phyloP scores from a whole-genome alignment of 2,329 filamentous ascomycete genomes.

The Aspergillus nomiae region DNA sequence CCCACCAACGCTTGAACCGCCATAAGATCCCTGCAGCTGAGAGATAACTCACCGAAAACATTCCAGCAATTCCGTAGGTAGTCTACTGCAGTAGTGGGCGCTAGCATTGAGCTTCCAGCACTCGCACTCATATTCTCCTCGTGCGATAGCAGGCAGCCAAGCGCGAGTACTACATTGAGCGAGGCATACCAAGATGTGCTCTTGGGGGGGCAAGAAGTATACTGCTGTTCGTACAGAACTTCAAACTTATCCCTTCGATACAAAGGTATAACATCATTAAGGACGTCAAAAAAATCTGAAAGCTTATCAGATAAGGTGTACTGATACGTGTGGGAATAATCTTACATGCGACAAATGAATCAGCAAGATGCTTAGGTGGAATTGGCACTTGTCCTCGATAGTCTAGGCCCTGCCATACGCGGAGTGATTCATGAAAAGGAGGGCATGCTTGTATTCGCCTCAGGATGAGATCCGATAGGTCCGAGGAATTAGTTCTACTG shows the following conservation, averaged over 20 bases:
- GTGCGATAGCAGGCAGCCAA: not conserved
- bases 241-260: not conserved
- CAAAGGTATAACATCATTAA: not conserved
- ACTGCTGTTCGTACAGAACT: not conserved
- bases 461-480: not conserved
- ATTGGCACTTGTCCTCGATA: not conserved
- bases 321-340: not conserved
- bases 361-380: not conserved
- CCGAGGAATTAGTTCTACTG: not conserved
- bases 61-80: not conserved
- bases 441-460: not conserved
- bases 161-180: not conserved
- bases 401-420: not conserved
- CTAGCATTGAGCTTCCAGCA: not conserved
- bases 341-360: constrained; percentile 1
- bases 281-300: not conserved
- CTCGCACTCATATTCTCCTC: not conserved
- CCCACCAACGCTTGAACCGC: not conserved
- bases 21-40: not conserved
- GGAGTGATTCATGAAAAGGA: not conserved
- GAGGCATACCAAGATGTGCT: constrained; percentile 4
- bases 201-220: not conserved
- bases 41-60: not conserved
- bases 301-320: not conserved
- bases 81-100: not conserved